A percentile compares a stretch with the other conserved stretches of the same genome.
These are phyloP conservation scores for Auricularia auricula-judae DNA, from an alignment of 768 basidiomycete genomes.

Conservation along the genomic window DNA sequence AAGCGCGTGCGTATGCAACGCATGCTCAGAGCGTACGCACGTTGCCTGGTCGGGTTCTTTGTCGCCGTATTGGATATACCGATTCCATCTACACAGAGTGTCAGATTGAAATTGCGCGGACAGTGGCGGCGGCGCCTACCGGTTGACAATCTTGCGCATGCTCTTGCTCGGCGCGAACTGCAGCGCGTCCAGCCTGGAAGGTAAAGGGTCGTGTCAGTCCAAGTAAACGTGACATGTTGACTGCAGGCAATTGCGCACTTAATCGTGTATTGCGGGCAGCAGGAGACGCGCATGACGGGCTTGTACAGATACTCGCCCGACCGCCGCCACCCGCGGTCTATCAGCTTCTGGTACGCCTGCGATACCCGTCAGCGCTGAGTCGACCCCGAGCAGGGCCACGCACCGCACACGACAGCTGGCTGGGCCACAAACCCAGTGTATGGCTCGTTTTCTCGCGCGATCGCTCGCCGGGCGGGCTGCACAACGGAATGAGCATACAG, in stretches of 20 bases:
- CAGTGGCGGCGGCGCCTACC: slow-evolving; percentile 27
- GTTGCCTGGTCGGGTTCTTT: slow-evolving; percentile 15
- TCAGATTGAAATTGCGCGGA: neutral
- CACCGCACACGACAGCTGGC: slow-evolving; percentile 7
- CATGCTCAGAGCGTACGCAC: neutral
- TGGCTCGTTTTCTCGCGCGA: slow-evolving; percentile 1
- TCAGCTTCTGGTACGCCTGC: slow-evolving; percentile 72
- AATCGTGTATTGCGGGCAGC: slow-evolving; percentile 94
- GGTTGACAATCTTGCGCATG: slow-evolving; percentile 63
- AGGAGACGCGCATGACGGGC: slow-evolving; percentile 68
- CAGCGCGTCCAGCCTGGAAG: slow-evolving; percentile 49
- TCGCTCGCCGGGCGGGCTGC: neutral
- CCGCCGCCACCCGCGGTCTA: slow-evolving; percentile 77
- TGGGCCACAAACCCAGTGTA: slow-evolving; percentile 2
- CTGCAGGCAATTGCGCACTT: slow-evolving; percentile 35
- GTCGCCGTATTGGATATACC: slow-evolving; percentile 43
- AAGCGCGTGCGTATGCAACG: neutral
- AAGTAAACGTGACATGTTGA: slow-evolving; percentile 7
- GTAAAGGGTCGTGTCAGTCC: slow-evolving; percentile 14
- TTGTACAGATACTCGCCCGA: slow-evolving; percentile 82
- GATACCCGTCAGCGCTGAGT: neutral
- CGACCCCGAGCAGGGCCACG: neutral
- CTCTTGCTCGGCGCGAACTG: slow-evolving; percentile 60
- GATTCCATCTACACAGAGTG: slow-evolving; percentile 49
- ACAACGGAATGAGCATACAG: neutral